Evolutionary conservation across 2,329 filamentous ascomycete genomes (phyloP).

Genomic region (Nigrograna mackinnonii): DNA sequence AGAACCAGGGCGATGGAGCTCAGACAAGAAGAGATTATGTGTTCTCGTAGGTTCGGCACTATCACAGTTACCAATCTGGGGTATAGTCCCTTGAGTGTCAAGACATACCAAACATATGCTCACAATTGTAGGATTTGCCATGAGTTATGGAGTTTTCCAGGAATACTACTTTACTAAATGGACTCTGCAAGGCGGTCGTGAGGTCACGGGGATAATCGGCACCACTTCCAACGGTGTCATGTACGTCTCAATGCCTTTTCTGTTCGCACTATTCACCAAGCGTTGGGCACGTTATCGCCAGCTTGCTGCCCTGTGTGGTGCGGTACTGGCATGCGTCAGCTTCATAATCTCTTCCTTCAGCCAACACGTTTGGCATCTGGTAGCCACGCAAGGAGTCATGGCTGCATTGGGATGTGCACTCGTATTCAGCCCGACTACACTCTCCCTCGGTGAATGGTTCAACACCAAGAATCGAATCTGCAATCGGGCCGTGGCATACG

Average conservation of each 20-base stretch:
- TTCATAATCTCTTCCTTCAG: conserved; percentile 38
- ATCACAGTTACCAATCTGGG: conserved; percentile 26
- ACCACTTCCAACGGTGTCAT: conserved; percentile 41
- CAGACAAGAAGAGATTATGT: no score
- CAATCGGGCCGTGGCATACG: conserved; percentile 50
- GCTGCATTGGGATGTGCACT: conserved; percentile 50
- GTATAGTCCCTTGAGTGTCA: conserved; percentile 6
- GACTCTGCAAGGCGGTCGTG: conserved; percentile 8
- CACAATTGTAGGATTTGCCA: background rate
- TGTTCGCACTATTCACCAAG: conserved; percentile 32
- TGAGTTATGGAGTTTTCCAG: background rate
- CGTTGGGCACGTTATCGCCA: conserved; percentile 35
- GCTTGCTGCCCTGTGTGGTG: conserved; percentile 35
- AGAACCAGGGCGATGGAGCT: no score
- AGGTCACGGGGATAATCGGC: conserved; percentile 17
- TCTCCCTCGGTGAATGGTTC: conserved; percentile 55
- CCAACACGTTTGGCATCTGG: conserved; percentile 31
- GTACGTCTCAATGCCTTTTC: conserved; percentile 46
- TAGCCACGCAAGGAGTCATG: conserved; percentile 42
- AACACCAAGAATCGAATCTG: conserved; percentile 46
- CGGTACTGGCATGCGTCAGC: conserved; percentile 33
- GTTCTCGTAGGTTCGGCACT: conserved; percentile 24
- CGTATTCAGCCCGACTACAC: conserved; percentile 49
- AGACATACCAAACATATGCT: background rate
- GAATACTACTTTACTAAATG: conserved; percentile 17